Evolutionary conservation across 1,284 basidiomycete species (phyloP).

Genomic region (Exobasidium cylindrosporum): DNA sequence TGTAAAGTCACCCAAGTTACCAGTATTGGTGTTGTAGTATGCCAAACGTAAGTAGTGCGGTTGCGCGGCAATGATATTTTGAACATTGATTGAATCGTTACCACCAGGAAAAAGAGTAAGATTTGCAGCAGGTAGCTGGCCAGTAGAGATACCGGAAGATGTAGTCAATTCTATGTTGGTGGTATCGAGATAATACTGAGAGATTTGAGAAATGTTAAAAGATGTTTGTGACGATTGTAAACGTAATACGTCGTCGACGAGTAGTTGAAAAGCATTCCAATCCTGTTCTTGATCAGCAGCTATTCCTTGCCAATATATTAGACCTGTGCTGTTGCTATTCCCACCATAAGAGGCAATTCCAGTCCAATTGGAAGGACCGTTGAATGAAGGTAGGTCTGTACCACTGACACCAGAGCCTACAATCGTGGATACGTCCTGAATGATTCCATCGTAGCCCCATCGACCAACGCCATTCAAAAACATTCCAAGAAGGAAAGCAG

Average conservation of each 20-base stretch:
- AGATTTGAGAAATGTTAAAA: slow-evolving; percentile 27
- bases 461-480: slow-evolving; percentile 60
- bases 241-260: slow-evolving; percentile 80
- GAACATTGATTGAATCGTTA: slow-evolving; percentile 63
- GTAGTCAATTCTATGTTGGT: slow-evolving; percentile 49
- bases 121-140: background rate
- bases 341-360: slow-evolving; percentile 2
- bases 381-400: slow-evolving; percentile 68
- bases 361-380: slow-evolving; percentile 60
- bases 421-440: slow-evolving; percentile 74
- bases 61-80: slow-evolving; percentile 58
- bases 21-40: slow-evolving; percentile 59
- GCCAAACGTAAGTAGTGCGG: slow-evolving; percentile 81
- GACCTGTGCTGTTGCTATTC: slow-evolving; percentile 15
- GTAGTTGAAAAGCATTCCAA: slow-evolving; percentile 73
- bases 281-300: slow-evolving; percentile 52
- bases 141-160: slow-evolving; percentile 24
- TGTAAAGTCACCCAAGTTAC: slow-evolving; percentile 76
- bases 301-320: slow-evolving; percentile 66
- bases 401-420: slow-evolving; percentile 71
- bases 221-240: slow-evolving; percentile 65
- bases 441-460: slow-evolving; percentile 67
- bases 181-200: background rate
- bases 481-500: slow-evolving; percentile 73
- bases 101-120: slow-evolving; percentile 58